phyloP scores from a whole-genome alignment of 2,329 filamentous ascomycete genomes.

The Fusarium tanahbumbuense region DNA sequence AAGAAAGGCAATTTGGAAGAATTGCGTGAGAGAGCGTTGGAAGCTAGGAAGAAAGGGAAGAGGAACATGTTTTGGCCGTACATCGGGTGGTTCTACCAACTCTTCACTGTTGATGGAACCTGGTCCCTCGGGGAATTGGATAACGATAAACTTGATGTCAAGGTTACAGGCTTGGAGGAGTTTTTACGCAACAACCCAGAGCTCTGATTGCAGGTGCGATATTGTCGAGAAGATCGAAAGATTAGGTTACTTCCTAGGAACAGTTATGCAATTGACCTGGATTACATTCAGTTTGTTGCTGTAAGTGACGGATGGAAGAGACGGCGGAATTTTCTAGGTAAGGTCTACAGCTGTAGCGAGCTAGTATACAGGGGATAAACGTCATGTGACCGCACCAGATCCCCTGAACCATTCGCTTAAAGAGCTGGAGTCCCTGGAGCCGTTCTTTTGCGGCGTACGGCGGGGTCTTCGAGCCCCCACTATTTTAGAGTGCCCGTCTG shows the following conservation, averaged over 20 bases:
- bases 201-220: neutral
- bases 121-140: neutral
- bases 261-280: neutral
- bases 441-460: neutral
- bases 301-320: neutral
- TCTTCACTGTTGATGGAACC: neutral
- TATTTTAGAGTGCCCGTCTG: neutral
- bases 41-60: neutral
- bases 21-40: neutral
- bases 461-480: neutral
- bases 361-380: neutral
- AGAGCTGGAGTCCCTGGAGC: neutral
- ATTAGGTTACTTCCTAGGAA: neutral
- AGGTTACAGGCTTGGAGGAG: neutral
- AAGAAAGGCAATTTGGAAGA: neutral
- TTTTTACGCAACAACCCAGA: neutral
- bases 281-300: neutral
- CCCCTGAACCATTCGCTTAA: neutral
- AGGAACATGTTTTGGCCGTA: neutral
- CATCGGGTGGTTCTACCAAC: neutral
- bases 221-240: neutral
- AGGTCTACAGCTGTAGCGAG: neutral
- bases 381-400: neutral
- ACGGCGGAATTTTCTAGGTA: neutral
- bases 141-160: neutral